Evolutionary conservation across 2,329 filamentous ascomycete genomes (phyloP), one percentile per base, ranked within the genome.

Genomic region (Leptographium flavum): DNA sequence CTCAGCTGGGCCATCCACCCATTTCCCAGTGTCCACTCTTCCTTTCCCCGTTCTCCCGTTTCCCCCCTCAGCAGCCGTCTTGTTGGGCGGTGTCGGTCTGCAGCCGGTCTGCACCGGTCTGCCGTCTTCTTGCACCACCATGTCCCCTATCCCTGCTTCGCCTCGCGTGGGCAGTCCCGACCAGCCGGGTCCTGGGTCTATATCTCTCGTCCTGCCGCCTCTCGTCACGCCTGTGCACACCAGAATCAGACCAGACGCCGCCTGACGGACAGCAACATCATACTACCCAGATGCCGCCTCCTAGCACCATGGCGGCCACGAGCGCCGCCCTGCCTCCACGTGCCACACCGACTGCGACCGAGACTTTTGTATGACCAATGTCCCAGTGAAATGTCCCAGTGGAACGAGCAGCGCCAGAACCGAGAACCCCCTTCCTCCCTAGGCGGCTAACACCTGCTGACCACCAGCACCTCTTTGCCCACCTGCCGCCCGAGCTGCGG

Each of bases 401-500:
- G 27, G 10, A 14, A 11, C 30, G 30, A 14, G 9, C 30, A 14
- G 6, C 11, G 30, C 4, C 30, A 7, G 30, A 8, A n/a, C n/a
- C n/a, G n/a, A n/a, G n/a, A n/a, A n/a, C n/a, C n/a, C n/a, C n/a
- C n/a, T n/a, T n/a, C n/a, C n/a, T n/a, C n/a, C n/a, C n/a, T n/a
- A n/a, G n/a, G n/a, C n/a, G n/a, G n/a, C n/a, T n/a, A n/a, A n/a
- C n/a, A n/a, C n/a, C n/a, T n/a, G n/a, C n/a, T n/a, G n/a, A n/a
- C n/a, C n/a, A n/a, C 1, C 17, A 72, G 69, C 60, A 57, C 39
- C 52, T 58, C 41, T 72, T 72, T 49, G 48, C 59, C 17, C 55
- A 53, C 36, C 65, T 72, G 1, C 69, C 69, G 2, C 53, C 61
- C 13, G 69, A 72, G 51, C 56, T 72, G 15, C 66, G 69, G 11